Evolutionary conservation across 1,139 yeast genomes (phyloP), one percentile per base, ranked within the genome.

Genomic region (Diutina pseudorugosa): DNA sequence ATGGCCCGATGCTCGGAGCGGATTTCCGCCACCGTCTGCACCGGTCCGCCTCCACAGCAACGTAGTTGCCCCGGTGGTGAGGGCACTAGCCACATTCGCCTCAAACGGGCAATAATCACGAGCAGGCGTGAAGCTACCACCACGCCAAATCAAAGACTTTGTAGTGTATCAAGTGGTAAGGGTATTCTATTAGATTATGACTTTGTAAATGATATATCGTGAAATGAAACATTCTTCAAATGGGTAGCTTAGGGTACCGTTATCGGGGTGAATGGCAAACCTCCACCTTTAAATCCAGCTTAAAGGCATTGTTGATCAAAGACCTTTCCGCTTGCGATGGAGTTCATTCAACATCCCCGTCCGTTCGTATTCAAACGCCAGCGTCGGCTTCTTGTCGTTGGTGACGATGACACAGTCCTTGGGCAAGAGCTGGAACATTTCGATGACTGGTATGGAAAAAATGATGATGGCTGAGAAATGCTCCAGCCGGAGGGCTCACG

Each of bases 351-450:
- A 7, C n/a, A 45, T 25, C 36, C 40, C 36, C 23, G 14, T 25
- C 11, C 49, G 27, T 14, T 45, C 49, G n/a, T n/a, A 8, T n/a
- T 25, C 49, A 16, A 45, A 45, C 40, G 49, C 49, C 30, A 18
- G 14, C 20, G 23, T 16, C 14, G 49, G 41, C 40, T 27, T 25
- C 19, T 27, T 27, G n/a, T 45, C 40, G 12, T 45, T 33, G 19
- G 27, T 16, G 16, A 27, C 4, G 40, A 27, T 20, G n/a, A 45
- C 49, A 27, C 49, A 45, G 27, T 45, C 49, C 16, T 25, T 25
- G 14, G 49, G 49, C 19, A 45, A 45, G 16, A 45, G 49, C 18
- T 45, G 49, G 23, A 45, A 45, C 49, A 45, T 45, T 40, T 23
- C 25, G 25, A 23, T n/a, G 7, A 23, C 25, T 4, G 25, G n/a